phyloP scores from a whole-genome alignment of 2,329 filamentous ascomycete species.

The Aureobasidium sp. region DNA sequence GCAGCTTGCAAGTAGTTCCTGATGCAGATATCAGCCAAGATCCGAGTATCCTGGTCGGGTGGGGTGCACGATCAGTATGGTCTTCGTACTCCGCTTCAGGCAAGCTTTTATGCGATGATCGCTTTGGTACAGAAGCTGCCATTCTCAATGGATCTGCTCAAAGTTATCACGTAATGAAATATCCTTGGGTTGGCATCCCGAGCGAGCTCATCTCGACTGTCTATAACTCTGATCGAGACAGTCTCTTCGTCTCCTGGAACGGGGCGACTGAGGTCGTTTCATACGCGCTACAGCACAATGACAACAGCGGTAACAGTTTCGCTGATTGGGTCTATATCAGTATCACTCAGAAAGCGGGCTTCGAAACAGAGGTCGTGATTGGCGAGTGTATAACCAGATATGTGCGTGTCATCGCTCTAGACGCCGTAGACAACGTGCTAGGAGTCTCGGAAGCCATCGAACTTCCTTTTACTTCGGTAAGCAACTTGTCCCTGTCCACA shows the following conservation, averaged over 20 bases:
- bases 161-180: conserved; percentile 33
- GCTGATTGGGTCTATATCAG: conserved; percentile 20
- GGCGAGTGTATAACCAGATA: not conserved
- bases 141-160: conserved; percentile 28
- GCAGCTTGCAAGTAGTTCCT: conserved; percentile 21
- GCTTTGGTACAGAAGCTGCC: conserved; percentile 33
- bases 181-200: conserved; percentile 25
- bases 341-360: conserved; percentile 17
- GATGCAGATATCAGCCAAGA: conserved; percentile 4
- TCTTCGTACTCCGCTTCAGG: conserved; percentile 41
- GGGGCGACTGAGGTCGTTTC: conserved; percentile 40
- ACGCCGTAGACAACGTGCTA: conserved; percentile 20
- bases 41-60: conserved; percentile 39
- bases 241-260: conserved; percentile 48
- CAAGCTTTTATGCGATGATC: conserved; percentile 36
- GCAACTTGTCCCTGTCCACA: too few species aligned
- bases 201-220: conserved; percentile 20
- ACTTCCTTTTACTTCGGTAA: not conserved
- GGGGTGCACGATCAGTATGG: conserved; percentile 47
- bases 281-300: conserved; percentile 37
- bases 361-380: conserved; percentile 20
- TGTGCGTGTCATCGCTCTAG: conserved; percentile 22
- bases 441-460: not conserved
- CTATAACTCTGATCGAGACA: conserved; percentile 18
- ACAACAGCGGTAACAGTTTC: not conserved